Conservation (phyloP, 768 basidiomycete genomes). For the Leucosporidium scottii region DNA sequence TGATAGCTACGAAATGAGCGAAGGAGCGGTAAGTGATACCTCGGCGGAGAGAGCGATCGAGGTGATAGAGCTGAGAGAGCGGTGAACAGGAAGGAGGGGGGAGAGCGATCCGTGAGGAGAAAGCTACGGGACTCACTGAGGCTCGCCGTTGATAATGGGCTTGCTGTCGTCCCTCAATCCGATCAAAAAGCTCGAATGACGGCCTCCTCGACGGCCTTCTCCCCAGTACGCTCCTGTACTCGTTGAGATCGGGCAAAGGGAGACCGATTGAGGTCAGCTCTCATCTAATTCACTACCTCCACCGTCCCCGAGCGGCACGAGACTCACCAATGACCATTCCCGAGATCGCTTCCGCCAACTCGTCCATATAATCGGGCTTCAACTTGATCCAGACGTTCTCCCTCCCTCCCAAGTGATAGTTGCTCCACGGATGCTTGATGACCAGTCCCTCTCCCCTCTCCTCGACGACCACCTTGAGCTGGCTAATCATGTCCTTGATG, state of each 20-base stretch:
- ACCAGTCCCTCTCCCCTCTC: constrained; percentile 87
- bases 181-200: constrained; percentile 84
- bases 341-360: constrained; percentile 87
- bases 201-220: constrained; percentile 71
- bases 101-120: too few relatives aligned
- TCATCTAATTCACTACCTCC: background rate
- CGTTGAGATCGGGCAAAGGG: background rate
- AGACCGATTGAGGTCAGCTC: too few relatives aligned
- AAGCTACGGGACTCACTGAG: constrained; percentile 49
- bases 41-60: too few relatives aligned
- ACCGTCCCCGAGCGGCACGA: background rate
- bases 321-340: constrained; percentile 75
- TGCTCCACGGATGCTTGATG: constrained; percentile 71
- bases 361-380: constrained; percentile 53
- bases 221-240: constrained; percentile 78
- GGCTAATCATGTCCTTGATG: constrained; percentile 68
- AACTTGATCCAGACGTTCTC: constrained; percentile 92
- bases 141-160: constrained; percentile 52
- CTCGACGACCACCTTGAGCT: constrained; percentile 77
- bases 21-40: background rate
- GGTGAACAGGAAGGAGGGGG: too few relatives aligned
- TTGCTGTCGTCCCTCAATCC: constrained; percentile 56
- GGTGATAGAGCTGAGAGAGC: too few relatives aligned
- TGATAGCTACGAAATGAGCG: constrained; percentile 55
- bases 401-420: constrained; percentile 78